These are phyloP conservation scores for Boletus reticuloceps DNA, from an alignment of 768 basidiomycete species.

Conservation along the genomic window DNA sequence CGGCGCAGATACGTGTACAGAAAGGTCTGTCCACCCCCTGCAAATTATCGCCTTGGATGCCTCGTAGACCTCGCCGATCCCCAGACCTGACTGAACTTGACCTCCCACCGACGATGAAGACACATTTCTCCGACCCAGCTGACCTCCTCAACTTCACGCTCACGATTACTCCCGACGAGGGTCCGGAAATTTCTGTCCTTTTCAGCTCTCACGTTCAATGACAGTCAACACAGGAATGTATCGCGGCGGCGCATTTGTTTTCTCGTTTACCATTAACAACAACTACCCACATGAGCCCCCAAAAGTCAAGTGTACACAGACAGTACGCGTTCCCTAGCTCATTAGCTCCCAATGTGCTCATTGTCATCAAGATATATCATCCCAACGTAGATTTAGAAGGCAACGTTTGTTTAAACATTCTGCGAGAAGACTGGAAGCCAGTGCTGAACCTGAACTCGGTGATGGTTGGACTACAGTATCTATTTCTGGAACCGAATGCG, in stretches of 20 bases:
- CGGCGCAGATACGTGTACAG: slow-evolving; percentile 98
- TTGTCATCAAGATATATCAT: slow-evolving; percentile 83
- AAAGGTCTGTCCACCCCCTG: slow-evolving; percentile 61
- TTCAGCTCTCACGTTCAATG: slow-evolving; percentile 2
- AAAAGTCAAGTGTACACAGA: slow-evolving; percentile 97
- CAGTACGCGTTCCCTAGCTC: slow-evolving; percentile 46
- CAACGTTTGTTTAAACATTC: slow-evolving; percentile 97
- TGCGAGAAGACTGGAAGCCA: slow-evolving; percentile 99
- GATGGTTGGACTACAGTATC: slow-evolving; percentile 97
- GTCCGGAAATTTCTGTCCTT: slow-evolving; percentile 38
- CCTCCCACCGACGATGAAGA: slow-evolving; percentile 94
- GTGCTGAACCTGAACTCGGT: slow-evolving; percentile 97
- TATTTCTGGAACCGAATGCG: slow-evolving; percentile 98
- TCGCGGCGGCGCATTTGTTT: slow-evolving; percentile 89
- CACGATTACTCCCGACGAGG: slow-evolving; percentile 96
- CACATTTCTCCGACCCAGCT: slow-evolving; percentile 84
- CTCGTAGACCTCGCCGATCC: slow-evolving; percentile 1
- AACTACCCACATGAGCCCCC: slow-evolving; percentile 99
- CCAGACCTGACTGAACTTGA: slow-evolving; percentile 96
- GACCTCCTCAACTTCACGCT: slow-evolving; percentile 97
- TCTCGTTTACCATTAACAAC: slow-evolving; percentile 94
- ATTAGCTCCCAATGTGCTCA: slow-evolving; percentile 5
- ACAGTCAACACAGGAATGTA: slow-evolving; percentile 77
- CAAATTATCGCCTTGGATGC: background rate
- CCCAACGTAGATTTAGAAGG: slow-evolving; percentile 98